Percentiles rank a stretch among this genome's conserved stretches.
These are phyloP conservation scores for Rhodosporidiobolus sp. DNA, from an alignment of 768 basidiomycete species.

Conservation along the genomic window DNA sequence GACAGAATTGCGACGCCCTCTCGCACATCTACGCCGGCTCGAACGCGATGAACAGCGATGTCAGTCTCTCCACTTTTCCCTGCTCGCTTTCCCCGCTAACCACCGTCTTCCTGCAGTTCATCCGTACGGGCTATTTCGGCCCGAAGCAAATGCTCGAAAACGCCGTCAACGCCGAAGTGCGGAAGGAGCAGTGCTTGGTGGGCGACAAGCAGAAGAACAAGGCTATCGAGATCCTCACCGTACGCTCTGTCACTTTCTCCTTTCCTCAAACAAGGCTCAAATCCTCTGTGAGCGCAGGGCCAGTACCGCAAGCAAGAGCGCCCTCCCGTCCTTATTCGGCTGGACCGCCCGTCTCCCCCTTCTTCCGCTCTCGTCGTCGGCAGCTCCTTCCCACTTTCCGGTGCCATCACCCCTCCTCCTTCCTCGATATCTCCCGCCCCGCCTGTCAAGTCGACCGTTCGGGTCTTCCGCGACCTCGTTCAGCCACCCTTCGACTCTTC, in stretches of 20 bases:
- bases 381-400: background rate
- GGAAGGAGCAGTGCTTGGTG: background rate
- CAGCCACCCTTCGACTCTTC: no score
- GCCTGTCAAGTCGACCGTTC: no score
- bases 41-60: background rate
- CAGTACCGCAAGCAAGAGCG: background rate
- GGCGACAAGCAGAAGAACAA: constrained; percentile 16
- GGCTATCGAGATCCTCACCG: constrained; percentile 23
- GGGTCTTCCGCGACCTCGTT: no score
- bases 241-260: background rate
- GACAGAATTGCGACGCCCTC: background rate
- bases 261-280: background rate
- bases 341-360: background rate
- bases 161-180: background rate
- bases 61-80: background rate
- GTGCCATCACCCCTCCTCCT: background rate
- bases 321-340: background rate
- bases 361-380: background rate
- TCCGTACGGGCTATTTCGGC: background rate
- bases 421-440: no score
- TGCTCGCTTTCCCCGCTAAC: no score
- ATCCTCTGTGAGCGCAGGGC: background rate
- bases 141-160: constrained; percentile 9
- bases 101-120: background rate
- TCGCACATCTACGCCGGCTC: constrained; percentile 10